Evolutionary conservation across 2,329 filamentous ascomycete species (phyloP).

Genomic region (Ophiostoma sp.): DNA sequence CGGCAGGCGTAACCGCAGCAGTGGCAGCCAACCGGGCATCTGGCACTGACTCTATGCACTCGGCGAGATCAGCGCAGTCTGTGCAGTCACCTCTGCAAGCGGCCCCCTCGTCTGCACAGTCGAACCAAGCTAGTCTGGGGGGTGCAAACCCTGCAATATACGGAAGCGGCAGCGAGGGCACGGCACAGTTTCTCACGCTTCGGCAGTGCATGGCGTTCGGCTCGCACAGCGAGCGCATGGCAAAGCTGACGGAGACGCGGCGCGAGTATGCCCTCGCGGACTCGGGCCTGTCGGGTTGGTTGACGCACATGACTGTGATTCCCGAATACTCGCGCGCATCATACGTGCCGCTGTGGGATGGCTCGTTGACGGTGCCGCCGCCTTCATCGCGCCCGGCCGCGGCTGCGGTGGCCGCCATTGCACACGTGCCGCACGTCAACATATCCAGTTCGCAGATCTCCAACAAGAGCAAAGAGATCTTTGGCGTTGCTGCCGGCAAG

Average conservation of each 20-base stretch:
- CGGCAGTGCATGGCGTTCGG: slow-evolving; percentile 68
- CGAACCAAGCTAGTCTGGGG: neutral
- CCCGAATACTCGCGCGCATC: slow-evolving; percentile 44
- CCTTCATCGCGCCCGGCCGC: slow-evolving; percentile 23
- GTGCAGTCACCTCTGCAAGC: neutral
- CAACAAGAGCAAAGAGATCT: slow-evolving; percentile 79
- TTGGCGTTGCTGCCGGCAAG: slow-evolving; percentile 73
- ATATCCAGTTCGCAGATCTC: slow-evolving; percentile 61
- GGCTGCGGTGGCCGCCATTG: slow-evolving; percentile 27
- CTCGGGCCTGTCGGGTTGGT: slow-evolving; percentile 61
- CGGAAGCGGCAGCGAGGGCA: slow-evolving; percentile 15
- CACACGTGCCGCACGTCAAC: slow-evolving; percentile 36
- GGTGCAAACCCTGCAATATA: slow-evolving; percentile 3
- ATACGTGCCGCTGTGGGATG: slow-evolving; percentile 27
- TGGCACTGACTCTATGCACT: neutral
- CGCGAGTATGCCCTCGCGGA: slow-evolving; percentile 65
- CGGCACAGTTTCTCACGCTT: slow-evolving; percentile 31
- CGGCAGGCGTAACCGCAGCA: neutral
- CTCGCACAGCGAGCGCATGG: slow-evolving; percentile 61
- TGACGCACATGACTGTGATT: slow-evolving; percentile 41
- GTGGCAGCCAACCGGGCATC: neutral
- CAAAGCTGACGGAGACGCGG: slow-evolving; percentile 66
- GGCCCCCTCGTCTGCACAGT: neutral
- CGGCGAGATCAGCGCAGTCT: slow-evolving; percentile 11
- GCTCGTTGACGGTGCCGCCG: slow-evolving; percentile 22